A percentile compares a stretch with the other conserved stretches of the same genome.
phyloP scores from a whole-genome alignment of 164 flowering plant species.

The Chloranthus sessilifolius region DNA sequence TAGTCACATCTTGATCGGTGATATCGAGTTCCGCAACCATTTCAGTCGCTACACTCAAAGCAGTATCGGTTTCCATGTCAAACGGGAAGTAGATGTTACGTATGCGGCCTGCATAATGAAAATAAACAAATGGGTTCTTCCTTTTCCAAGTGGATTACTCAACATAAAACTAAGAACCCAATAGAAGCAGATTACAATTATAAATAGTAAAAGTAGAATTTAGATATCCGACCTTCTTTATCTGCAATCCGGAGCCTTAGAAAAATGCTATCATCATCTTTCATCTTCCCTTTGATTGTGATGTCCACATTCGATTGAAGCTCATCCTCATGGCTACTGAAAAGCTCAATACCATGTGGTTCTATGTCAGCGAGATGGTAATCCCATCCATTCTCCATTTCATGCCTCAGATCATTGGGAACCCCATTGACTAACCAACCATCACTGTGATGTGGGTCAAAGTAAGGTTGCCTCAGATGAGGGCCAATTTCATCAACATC shows the following conservation, averaged over 20 bases:
- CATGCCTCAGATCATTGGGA: conserved; percentile 27
- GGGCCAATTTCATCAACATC: conserved; percentile 32
- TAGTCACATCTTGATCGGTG: conserved; percentile 77
- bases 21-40: conserved; percentile 88
- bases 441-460: conserved; percentile 17
- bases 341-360: conserved; percentile 47
- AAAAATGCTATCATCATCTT: conserved; percentile 68
- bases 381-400: conserved; percentile 32
- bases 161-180: conserved; percentile 3
- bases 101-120: conserved; percentile 54
- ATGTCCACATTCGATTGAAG: conserved; percentile 49
- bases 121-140: not conserved
- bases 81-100: conserved; percentile 90
- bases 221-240: conserved; percentile 53
- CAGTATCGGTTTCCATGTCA: conserved; percentile 74
- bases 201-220: conserved; percentile 1
- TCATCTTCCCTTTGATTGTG: conserved; percentile 60
- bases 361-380: conserved; percentile 32
- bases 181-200: not conserved
- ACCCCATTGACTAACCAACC: conserved; percentile 32
- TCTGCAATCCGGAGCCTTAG: conserved; percentile 80
- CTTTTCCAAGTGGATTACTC: not conserved
- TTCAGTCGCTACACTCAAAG: conserved; percentile 77
- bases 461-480: conserved; percentile 30
- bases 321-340: conserved; percentile 58